Conservation (phyloP, 2,329 filamentous ascomycete genomes). For the Cryphonectria radicalis region DNA sequence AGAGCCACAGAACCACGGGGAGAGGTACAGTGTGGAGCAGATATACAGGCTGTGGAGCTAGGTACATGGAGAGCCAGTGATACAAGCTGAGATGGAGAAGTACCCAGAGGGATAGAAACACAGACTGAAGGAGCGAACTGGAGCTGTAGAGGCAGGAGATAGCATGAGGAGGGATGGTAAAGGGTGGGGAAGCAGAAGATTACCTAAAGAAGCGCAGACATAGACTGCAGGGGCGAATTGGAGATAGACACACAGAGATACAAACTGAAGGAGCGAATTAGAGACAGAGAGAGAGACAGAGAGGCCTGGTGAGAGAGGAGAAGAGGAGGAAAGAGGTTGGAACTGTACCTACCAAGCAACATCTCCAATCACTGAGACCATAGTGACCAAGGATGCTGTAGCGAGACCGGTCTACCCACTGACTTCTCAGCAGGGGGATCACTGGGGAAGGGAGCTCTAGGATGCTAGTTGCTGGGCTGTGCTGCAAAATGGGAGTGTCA, state of each 20-base stretch:
- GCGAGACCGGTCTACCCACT: neutral
- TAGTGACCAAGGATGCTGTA: neutral
- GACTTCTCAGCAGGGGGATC: neutral
- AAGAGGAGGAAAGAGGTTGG: neutral
- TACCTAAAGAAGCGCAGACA: neutral
- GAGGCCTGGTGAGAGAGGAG: neutral
- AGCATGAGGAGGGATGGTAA: neutral
- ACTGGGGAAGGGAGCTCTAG: neutral
- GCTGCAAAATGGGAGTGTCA: neutral
- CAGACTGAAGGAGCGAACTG: neutral
- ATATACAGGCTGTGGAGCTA: too few relatives aligned
- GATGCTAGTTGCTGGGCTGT: neutral
- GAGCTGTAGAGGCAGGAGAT: neutral
- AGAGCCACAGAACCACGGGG: neutral
- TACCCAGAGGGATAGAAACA: neutral
- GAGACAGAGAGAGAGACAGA: neutral
- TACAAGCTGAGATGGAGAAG: neutral
- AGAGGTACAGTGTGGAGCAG: neutral
- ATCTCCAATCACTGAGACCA: neutral
- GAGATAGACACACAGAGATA: neutral
- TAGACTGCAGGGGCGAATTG: neutral
- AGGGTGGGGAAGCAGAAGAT: neutral
- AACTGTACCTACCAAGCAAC: neutral
- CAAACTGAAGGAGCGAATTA: neutral
- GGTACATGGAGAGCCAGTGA: neutral